Base-by-base conservation (phyloP, 257 asterid genomes). In the Solanum habrochaites region DNA sequence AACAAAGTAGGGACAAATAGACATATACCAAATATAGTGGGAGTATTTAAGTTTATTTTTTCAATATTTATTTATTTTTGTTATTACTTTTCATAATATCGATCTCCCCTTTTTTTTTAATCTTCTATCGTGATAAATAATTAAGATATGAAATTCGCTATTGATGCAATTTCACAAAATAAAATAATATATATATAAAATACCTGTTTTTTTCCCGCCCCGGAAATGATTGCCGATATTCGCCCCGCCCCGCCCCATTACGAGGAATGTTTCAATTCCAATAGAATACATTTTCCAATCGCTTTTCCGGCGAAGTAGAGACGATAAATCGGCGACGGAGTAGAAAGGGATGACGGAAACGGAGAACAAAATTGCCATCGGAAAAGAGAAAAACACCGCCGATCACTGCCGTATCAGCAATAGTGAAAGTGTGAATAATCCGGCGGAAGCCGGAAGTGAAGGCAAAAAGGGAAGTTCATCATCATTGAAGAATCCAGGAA, bases 401-500 rank as follows among this genome's bases (percentile, higher is more conserved):
- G 77, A 70, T 70, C 23, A 70, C 20, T 70, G 77, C 77, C 77
- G 25, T 5, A 70, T 70, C 56, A 89, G 74, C 52, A 31, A 70
- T 14, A 67, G 73, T 67, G 88, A 71, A 83, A 70, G 77, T 87
- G 52, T 77, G 13, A 58, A 58, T 56, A 78, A 85, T 32, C 87
- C 88, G 9, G 81, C 31, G 6, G 81, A n/a, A 73, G 81, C 16
- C 1, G 47, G 49, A 31, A 80, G 66, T 62, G 80, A 62, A 47
- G 52, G 37, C 18, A 2, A 64, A 64, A 5, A 64, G 71, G 88
- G 83, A 83, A 67, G 89, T 67, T 67, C 27, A 5, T 43, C 74
- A 2, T 67, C 73, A 29, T 64, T 90, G 85, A 66, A 69, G 83
- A 62, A 47, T 3, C 85, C 89, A 88, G 98, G 93, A 11, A 96